Evolutionary conservation across 305 asterid species (phyloP).

Genomic region (Fraxinus floribunda): DNA sequence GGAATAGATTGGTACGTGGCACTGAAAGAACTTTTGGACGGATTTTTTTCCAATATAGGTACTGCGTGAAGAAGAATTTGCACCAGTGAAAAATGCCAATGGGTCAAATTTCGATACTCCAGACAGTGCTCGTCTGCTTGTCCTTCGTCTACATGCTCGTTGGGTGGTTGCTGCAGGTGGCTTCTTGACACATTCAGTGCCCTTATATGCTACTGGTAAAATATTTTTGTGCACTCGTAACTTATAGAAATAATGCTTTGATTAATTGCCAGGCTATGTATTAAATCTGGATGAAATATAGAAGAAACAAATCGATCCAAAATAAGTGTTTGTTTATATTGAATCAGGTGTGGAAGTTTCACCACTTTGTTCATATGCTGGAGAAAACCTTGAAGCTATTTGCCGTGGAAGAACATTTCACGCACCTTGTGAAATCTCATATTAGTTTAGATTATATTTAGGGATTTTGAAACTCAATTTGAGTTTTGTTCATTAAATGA

Average conservation of each 20-base stretch:
- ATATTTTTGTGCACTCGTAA: conserved; percentile 3
- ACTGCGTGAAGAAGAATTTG: conserved; percentile 92
- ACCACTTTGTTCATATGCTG: conserved; percentile 92
- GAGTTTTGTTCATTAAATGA: not conserved
- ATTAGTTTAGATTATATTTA: conserved; percentile 32
- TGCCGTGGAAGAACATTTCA: conserved; percentile 96
- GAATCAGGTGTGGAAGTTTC: conserved; percentile 89
- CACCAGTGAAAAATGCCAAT: conserved; percentile 90
- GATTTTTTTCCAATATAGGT: conserved; percentile 35
- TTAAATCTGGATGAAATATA: not conserved
- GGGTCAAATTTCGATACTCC: conserved; percentile 95
- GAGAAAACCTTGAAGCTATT: conserved; percentile 88
- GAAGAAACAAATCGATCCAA: not conserved
- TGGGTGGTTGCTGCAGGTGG: conserved; percentile 99
- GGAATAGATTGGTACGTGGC: not conserved
- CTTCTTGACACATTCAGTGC: conserved; percentile 94
- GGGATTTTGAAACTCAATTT: not conserved
- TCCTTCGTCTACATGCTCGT: conserved; percentile 89
- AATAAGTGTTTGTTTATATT: not conserved
- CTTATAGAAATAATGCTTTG: not conserved
- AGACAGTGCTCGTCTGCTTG: conserved; percentile 83
- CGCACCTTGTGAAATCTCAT: conserved; percentile 88
- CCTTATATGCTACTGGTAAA: conserved; percentile 79
- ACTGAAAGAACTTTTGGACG: not conserved
- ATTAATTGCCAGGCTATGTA: not conserved